Evolutionary conservation across 495 filamentous ascomycete genomes (phyloP).

Genomic region (Darksidea phi): DNA sequence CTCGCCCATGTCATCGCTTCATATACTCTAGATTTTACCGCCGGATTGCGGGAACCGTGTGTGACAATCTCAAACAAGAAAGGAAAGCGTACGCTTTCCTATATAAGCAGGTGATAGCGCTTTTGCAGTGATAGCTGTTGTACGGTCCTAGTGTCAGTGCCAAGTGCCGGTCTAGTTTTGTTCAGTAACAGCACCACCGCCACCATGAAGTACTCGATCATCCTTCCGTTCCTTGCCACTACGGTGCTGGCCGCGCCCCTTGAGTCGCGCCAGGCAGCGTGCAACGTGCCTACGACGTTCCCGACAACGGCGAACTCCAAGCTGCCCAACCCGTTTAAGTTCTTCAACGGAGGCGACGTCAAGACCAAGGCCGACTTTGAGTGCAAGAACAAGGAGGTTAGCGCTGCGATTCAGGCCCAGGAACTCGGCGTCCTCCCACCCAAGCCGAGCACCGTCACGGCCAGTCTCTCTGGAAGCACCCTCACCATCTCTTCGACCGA

Average conservation of each 20-base stretch:
- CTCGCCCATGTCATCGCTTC: constrained; percentile 8
- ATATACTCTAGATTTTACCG: constrained; percentile 29
- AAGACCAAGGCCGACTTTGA: constrained; percentile 50
- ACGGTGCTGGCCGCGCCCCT: constrained; percentile 31
- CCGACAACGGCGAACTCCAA: constrained; percentile 22
- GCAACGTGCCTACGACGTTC: constrained; percentile 24
- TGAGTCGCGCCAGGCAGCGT: constrained; percentile 24
- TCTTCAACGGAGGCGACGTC: constrained; percentile 47
- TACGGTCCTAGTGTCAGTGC: neutral
- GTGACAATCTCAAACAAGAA: neutral
- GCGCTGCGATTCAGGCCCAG: constrained; percentile 52
- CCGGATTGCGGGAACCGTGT: constrained; percentile 16
- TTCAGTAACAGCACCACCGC: neutral
- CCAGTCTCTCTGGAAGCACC: constrained; percentile 22
- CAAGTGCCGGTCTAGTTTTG: neutral
- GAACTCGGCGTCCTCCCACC: constrained; percentile 54
- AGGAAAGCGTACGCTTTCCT: neutral
- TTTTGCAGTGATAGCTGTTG: neutral
- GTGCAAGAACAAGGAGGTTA: constrained; percentile 54
- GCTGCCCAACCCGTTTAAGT: constrained; percentile 56
- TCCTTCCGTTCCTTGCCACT: constrained; percentile 32
- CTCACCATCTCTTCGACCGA: constrained; percentile 27
- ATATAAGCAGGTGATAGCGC: constrained; percentile 14
- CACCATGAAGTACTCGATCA: constrained; percentile 35
- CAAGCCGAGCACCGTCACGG: constrained; percentile 46